Conservation (phyloP, 192 early-diverging fungal genomes). For the Rhizophagus prolifer region DNA sequence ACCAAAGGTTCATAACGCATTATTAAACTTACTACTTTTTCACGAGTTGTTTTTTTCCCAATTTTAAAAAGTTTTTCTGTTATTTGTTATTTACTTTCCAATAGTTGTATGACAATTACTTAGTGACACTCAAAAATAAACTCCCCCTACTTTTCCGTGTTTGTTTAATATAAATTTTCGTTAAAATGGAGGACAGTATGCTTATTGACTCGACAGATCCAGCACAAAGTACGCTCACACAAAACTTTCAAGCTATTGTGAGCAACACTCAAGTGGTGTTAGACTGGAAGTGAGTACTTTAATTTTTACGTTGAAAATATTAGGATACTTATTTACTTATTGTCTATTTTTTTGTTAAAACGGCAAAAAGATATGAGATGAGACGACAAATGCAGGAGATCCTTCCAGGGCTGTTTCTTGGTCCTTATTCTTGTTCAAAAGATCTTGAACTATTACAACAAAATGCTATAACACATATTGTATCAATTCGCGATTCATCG, state of each 20-base stretch:
- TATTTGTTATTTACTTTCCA: too few relatives aligned
- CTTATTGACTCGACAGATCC: slow-evolving; percentile 8
- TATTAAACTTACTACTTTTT: too few relatives aligned
- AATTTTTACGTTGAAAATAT: neutral
- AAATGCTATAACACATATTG: slow-evolving; percentile 71
- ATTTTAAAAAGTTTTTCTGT: too few relatives aligned
- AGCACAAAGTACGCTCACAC: slow-evolving; percentile 1
- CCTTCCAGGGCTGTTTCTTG: slow-evolving; percentile 68
- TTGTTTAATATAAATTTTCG: neutral
- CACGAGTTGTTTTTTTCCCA: too few relatives aligned
- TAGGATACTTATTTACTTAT: neutral
- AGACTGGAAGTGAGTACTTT: slow-evolving; percentile 27
- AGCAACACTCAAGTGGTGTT: slow-evolving; percentile 23
- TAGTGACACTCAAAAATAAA: neutral
- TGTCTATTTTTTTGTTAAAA: neutral
- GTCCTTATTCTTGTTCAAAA: slow-evolving; percentile 73
- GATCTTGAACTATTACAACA: slow-evolving; percentile 55
- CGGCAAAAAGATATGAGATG: slow-evolving; percentile 63
- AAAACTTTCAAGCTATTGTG: slow-evolving; percentile 24
- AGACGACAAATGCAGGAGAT: slow-evolving; percentile 82
- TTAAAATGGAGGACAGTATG: slow-evolving; percentile 14
- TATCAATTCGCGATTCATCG: slow-evolving; percentile 70
- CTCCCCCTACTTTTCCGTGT: neutral
- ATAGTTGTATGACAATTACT: too few relatives aligned
- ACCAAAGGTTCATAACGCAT: too few relatives aligned